A percentile compares a stretch with the other conserved stretches of the same genome.
Conservation (phyloP, 2,329 filamentous ascomycete genomes). For the Monosporascus sp. region DNA sequence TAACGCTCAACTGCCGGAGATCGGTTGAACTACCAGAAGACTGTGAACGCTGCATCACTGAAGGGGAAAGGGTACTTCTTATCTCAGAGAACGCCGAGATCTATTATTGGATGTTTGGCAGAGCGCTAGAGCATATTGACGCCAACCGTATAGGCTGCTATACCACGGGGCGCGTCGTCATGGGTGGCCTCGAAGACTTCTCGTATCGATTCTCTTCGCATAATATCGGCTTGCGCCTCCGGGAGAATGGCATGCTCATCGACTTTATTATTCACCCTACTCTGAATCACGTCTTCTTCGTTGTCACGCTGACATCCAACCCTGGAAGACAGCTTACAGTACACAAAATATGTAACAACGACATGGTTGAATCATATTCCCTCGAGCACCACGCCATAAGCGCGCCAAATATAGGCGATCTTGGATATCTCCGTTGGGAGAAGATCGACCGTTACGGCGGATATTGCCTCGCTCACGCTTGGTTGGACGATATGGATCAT, state of each 20-base stretch:
- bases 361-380: slow-evolving; percentile 15
- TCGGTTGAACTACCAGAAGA: slow-evolving; percentile 17
- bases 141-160: slow-evolving; percentile 6
- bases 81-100: slow-evolving; percentile 19
- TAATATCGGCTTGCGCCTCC: slow-evolving; percentile 14
- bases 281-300: slow-evolving; percentile 17
- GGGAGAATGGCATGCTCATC: slow-evolving; percentile 13
- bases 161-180: slow-evolving; percentile 13
- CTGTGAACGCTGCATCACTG: slow-evolving; percentile 21
- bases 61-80: slow-evolving; percentile 22
- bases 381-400: slow-evolving; percentile 13
- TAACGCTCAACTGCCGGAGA: slow-evolving; percentile 18
- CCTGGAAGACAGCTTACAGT: slow-evolving; percentile 15
- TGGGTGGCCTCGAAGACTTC: slow-evolving; percentile 9
- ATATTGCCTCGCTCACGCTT: slow-evolving; percentile 21
- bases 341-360: slow-evolving; percentile 18
- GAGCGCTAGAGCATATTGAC: slow-evolving; percentile 13
- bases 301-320: slow-evolving; percentile 16
- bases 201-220: slow-evolving; percentile 7
- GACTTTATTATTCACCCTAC: slow-evolving; percentile 26
- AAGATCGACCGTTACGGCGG: slow-evolving; percentile 25
- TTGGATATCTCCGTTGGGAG: slow-evolving; percentile 22
- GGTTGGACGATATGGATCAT: slow-evolving; percentile 9
- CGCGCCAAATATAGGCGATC: slow-evolving; percentile 10
- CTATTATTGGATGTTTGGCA: slow-evolving; percentile 22